A percentile compares a stretch with the other conserved stretches of the same genome.
Evolutionary conservation across 2,329 filamentous ascomycete species (phyloP).

Genomic region (Camillea tinctor): DNA sequence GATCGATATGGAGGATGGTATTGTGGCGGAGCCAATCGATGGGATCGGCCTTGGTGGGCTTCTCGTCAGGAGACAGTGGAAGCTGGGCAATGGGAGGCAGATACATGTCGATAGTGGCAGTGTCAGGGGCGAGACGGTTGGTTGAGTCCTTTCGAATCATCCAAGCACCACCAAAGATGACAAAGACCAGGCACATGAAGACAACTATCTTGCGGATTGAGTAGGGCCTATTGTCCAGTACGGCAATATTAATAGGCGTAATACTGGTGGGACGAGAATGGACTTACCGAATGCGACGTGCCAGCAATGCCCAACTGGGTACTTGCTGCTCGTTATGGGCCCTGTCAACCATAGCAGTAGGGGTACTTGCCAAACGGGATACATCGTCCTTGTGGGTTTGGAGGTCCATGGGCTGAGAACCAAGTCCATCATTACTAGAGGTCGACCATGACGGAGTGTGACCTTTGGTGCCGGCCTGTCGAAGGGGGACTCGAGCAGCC

Average conservation of each 20-base stretch:
- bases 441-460: slow-evolving; percentile 14
- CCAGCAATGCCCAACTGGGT: slow-evolving; percentile 16
- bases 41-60: slow-evolving; percentile 8
- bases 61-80: slow-evolving; percentile 5
- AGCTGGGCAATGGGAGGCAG: slow-evolving; percentile 24
- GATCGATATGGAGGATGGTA: slow-evolving; percentile 21
- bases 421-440: slow-evolving; percentile 20
- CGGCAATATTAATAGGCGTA: slow-evolving; percentile 26
- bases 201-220: slow-evolving; percentile 23
- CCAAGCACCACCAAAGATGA: slow-evolving; percentile 23
- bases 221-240: slow-evolving; percentile 19
- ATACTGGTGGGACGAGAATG: not conserved
- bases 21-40: slow-evolving; percentile 31
- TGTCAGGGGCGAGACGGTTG: slow-evolving; percentile 10
- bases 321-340: slow-evolving; percentile 13
- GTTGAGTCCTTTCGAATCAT: slow-evolving; percentile 18
- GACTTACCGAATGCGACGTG: slow-evolving; percentile 26
- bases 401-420: slow-evolving; percentile 9
- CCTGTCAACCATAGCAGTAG: slow-evolving; percentile 12
- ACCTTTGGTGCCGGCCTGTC: slow-evolving; percentile 1
- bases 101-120: slow-evolving; percentile 22
- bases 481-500: not conserved
- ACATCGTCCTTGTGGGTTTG: slow-evolving; percentile 8
- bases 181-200: slow-evolving; percentile 17
- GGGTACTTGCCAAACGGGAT: slow-evolving; percentile 9